Percentiles rank a stretch among this genome's conserved stretches.
Evolutionary conservation across 352 stramenopile species (phyloP).

Genomic region (Phytophthora idaei): DNA sequence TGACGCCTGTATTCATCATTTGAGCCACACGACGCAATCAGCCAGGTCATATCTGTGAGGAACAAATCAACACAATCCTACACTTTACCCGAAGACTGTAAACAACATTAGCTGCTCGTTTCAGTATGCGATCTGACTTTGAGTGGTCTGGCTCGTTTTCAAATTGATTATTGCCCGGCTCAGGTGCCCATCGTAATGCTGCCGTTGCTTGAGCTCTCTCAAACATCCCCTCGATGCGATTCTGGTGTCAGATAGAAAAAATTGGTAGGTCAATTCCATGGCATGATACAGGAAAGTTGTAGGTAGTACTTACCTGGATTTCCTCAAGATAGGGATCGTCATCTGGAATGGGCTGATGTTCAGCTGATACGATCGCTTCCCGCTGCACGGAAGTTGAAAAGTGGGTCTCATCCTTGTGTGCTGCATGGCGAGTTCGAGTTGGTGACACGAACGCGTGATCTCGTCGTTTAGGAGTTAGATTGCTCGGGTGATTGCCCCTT

Average conservation of each 20-base stretch:
- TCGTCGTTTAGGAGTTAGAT: constrained; percentile 2
- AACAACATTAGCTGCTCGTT: constrained; percentile 48
- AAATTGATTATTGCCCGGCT: constrained; percentile 33
- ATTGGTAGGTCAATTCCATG: too few relatives aligned
- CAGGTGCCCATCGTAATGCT: constrained; percentile 26
- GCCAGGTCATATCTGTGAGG: neutral
- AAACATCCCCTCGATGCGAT: constrained; percentile 55
- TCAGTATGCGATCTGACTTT: constrained; percentile 42
- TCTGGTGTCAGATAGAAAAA: constrained; percentile 17
- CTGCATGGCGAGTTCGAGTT: neutral
- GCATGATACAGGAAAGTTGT: neutral
- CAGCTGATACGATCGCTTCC: constrained; percentile 16
- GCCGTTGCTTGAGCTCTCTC: constrained; percentile 40
- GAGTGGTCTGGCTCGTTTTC: constrained; percentile 17
- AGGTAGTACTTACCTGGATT: constrained; percentile 39
- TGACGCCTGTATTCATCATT: constrained; percentile 34
- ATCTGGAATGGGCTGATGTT: constrained; percentile 24
- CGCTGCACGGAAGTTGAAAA: constrained; percentile 14
- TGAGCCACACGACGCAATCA: neutral
- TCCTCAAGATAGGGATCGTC: constrained; percentile 48
- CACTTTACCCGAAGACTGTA: constrained; percentile 51
- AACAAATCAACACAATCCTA: neutral
- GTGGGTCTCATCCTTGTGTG: constrained; percentile 5
- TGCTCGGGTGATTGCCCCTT: constrained; percentile 4
- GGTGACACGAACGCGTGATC: neutral